phyloP scores from a whole-genome alignment of 2,329 filamentous ascomycete species.

The Chaetomiaceae sp. region DNA sequence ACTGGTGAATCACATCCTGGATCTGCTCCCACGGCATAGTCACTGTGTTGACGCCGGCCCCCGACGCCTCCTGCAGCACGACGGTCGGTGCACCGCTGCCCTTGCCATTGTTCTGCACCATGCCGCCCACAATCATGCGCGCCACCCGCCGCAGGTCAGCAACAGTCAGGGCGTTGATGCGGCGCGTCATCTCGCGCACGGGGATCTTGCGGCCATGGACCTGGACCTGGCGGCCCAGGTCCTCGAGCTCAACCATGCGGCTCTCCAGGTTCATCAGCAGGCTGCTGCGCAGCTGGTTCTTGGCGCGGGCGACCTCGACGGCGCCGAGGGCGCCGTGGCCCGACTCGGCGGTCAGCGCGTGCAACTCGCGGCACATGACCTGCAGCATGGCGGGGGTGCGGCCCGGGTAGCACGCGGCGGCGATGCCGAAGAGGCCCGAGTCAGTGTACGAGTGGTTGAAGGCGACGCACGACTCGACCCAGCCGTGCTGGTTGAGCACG shows the following conservation, averaged over 20 bases:
- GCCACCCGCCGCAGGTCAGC: conserved; percentile 78
- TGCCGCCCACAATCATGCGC: conserved; percentile 66
- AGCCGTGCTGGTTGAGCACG: conserved; percentile 93
- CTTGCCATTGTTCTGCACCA: conserved; percentile 64
- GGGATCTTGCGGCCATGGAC: conserved; percentile 92
- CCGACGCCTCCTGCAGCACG: conserved; percentile 87
- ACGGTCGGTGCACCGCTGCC: conserved; percentile 90
- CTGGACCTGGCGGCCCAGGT: conserved; percentile 89
- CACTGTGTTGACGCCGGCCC: conserved; percentile 61
- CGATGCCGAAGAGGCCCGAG: conserved; percentile 90
- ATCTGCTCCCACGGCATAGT: conserved; percentile 81
- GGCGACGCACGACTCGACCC: conserved; percentile 91
- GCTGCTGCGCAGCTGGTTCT: conserved; percentile 88
- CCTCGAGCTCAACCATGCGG: conserved; percentile 95
- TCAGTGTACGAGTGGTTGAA: conserved; percentile 99
- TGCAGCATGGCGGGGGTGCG: conserved; percentile 81
- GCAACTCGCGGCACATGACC: conserved; percentile 88
- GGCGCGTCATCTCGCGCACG: conserved; percentile 84
- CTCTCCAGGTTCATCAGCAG: conserved; percentile 97
- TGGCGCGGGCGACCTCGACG: conserved; percentile 81
- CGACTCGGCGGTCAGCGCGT: conserved; percentile 66
- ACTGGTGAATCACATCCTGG: conserved; percentile 75
- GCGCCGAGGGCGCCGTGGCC: conserved; percentile 67
- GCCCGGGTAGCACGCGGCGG: conserved; percentile 73
- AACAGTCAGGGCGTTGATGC: conserved; percentile 77